Evolutionary conservation across 208 protist species (phyloP), one percentile per base, ranked within the genome.

Genomic region (Leishmania lainsoni): DNA sequence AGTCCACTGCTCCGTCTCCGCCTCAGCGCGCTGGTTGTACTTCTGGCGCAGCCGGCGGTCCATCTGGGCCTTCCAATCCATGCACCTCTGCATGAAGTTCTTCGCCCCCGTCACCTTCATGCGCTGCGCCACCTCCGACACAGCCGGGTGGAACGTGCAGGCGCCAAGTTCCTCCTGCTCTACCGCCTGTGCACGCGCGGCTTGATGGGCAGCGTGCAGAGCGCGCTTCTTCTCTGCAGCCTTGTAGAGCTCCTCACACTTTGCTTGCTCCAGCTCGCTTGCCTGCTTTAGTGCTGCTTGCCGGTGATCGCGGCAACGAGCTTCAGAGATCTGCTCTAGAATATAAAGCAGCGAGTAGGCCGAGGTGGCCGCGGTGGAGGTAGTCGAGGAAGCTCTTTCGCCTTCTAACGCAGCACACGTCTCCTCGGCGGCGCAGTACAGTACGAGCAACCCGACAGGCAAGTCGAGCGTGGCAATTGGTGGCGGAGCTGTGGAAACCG

Each of bases 11-110:
- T 75, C 79, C 22, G 81, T 74, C 58, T 83, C 72, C 71, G 83
- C 5, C 66, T 78, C 78, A 8, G 74, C 83, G 49, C 90, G 79
- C 32, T 79, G 86, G 45, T 66, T 83, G 22, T 83, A 87, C 80
- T 88, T 92, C 48, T 86, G 84, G 39, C 58, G 61, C 45, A 91
- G 80, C 26, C 87, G 81, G 17, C 68, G 56, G 5, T 61, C 76
- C 69, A 71, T 71, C 76, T 86, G 80, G 68, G 90, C 80, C 70
- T 86, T 79, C 90, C 93, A 96, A 81, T 89, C 86, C 14, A 93
- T 35, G 56, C 90, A 93, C 75, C 83, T 89, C 61, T 90, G 82
- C 86, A 93, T 90, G 78, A 94, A 96, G 20, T 83, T 76, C 35
- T 82, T 79, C 20, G 81, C 77, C 16, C 90, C 90, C 65, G 92